A percentile compares a stretch with the other conserved stretches of the same genome.
Conservation (phyloP, 306 rosid genomes). For the Alnus rubra region DNA sequence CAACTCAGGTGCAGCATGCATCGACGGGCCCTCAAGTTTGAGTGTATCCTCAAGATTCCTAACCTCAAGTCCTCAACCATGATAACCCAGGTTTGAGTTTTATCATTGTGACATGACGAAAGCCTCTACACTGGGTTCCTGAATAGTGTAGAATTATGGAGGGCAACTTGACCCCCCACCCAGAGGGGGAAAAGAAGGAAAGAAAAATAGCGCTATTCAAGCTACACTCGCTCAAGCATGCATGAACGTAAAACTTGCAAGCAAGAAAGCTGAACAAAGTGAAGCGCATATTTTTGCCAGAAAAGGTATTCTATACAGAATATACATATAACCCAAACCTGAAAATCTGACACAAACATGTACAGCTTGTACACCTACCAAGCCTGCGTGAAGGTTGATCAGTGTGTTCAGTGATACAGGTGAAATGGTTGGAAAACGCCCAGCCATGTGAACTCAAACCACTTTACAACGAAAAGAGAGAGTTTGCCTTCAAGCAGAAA, state of each 20-base stretch:
- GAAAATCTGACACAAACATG: slow-evolving; percentile 39
- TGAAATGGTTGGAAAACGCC: slow-evolving; percentile 27
- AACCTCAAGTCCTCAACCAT: no score
- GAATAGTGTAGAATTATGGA: no score
- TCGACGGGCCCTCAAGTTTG: no score
- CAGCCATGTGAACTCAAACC: slow-evolving; percentile 23
- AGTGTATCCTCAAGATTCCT: no score
- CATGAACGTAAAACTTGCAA: not conserved
- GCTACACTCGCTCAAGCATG: not conserved
- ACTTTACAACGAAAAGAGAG: slow-evolving; percentile 35
- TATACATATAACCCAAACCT: slow-evolving; percentile 47
- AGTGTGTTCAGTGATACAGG: slow-evolving; percentile 23
- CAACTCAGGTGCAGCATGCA: no score
- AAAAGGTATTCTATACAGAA: slow-evolving; percentile 52
- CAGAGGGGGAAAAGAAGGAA: no score
- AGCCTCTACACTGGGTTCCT: no score
- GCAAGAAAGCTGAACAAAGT: slow-evolving; percentile 13
- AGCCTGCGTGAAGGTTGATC: slow-evolving; percentile 21
- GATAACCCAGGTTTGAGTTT: no score
- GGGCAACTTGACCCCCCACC: no score
- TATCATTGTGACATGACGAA: no score
- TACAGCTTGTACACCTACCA: slow-evolving; percentile 36
- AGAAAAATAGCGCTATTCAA: not conserved
- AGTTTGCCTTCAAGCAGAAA: slow-evolving; percentile 45
- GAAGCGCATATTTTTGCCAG: slow-evolving; percentile 29